phyloP scores from a whole-genome alignment of 768 basidiomycete genomes.

The Collybia mongolica region DNA sequence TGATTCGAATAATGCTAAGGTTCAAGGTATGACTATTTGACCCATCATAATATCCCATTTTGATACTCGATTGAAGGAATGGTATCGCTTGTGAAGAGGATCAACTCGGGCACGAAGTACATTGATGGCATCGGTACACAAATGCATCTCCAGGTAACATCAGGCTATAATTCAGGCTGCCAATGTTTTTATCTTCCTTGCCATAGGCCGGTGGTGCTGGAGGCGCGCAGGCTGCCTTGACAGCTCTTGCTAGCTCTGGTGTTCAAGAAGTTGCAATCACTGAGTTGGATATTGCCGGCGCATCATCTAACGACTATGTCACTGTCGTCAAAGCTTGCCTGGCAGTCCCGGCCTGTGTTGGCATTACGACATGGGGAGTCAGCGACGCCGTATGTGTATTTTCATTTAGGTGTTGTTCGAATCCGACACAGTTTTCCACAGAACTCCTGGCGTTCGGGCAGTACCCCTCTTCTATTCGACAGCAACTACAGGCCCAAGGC shows the following conservation, averaged over 20 bases:
- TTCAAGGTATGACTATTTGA: conserved; percentile 23
- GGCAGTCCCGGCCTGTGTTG: conserved; percentile 37
- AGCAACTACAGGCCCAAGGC: conserved; percentile 24
- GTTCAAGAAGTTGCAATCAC: conserved; percentile 47
- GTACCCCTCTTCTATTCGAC: conserved; percentile 24
- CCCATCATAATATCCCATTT: conserved; percentile 19
- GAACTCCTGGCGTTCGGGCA: conserved; percentile 25
- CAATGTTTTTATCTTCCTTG: neutral
- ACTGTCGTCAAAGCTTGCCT: conserved; percentile 48
- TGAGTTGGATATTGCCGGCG: conserved; percentile 41
- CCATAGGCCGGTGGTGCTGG: conserved; percentile 36
- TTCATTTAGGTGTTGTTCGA: neutral
- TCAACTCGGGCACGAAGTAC: conserved; percentile 34
- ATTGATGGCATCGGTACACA: conserved; percentile 55
- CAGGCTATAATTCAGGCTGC: neutral
- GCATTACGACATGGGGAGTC: conserved; percentile 51
- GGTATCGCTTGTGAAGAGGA: conserved; percentile 34
- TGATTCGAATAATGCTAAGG: conserved; percentile 49
- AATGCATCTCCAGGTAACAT: conserved; percentile 36
- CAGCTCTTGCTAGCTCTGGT: conserved; percentile 40
- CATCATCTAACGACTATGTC: conserved; percentile 39
- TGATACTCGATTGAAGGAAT: conserved; percentile 1
- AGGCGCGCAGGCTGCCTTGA: conserved; percentile 40
- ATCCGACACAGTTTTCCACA: conserved; percentile 1
- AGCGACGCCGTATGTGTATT: conserved; percentile 37